Conservation (phyloP, 2,329 filamentous ascomycete genomes). For the Aspergillus calidoustus region DNA sequence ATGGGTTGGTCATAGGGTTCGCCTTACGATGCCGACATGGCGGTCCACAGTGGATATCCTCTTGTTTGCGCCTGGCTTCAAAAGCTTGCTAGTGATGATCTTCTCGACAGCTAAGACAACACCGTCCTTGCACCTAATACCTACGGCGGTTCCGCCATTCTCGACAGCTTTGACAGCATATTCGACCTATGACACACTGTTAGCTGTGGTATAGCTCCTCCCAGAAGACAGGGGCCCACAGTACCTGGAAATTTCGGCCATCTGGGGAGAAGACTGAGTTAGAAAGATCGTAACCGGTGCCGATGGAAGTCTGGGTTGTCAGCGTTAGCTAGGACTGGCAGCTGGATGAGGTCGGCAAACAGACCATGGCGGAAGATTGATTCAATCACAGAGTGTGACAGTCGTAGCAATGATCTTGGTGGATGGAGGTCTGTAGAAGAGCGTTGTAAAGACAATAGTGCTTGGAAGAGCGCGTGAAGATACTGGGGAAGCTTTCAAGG, state of each 20-base stretch:
- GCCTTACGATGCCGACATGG: slow-evolving; percentile 86
- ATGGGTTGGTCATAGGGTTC: not conserved
- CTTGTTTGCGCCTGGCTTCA: slow-evolving; percentile 96
- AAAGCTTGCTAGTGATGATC: slow-evolving; percentile 90
- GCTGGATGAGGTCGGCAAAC: slow-evolving; percentile 13
- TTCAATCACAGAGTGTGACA: not conserved
- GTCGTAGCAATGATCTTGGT: not conserved
- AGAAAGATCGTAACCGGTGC: slow-evolving; percentile 97
- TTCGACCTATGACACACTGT: slow-evolving; percentile 65
- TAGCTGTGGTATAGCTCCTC: slow-evolving; percentile 14
- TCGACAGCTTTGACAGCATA: slow-evolving; percentile 99
- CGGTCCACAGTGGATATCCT: slow-evolving; percentile 93
- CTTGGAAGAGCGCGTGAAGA: not conserved
- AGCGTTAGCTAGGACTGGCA: slow-evolving; percentile 24
- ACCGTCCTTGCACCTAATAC: slow-evolving; percentile 95
- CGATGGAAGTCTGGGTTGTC: slow-evolving; percentile 85
- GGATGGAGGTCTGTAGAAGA: not conserved
- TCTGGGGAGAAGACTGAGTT: slow-evolving; percentile 99
- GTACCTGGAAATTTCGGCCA: slow-evolving; percentile 95
- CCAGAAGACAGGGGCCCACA: not conserved
- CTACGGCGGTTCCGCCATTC: slow-evolving; percentile 94
- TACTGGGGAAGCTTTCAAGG: slow-evolving; percentile 4
- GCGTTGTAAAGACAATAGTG: not conserved
- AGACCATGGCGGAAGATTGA: slow-evolving; percentile 26
- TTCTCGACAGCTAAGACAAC: slow-evolving; percentile 97